These are phyloP conservation scores for Entrophospora sp. DNA, from an alignment of 192 early-diverging fungal genomes.

Conservation along the genomic window DNA sequence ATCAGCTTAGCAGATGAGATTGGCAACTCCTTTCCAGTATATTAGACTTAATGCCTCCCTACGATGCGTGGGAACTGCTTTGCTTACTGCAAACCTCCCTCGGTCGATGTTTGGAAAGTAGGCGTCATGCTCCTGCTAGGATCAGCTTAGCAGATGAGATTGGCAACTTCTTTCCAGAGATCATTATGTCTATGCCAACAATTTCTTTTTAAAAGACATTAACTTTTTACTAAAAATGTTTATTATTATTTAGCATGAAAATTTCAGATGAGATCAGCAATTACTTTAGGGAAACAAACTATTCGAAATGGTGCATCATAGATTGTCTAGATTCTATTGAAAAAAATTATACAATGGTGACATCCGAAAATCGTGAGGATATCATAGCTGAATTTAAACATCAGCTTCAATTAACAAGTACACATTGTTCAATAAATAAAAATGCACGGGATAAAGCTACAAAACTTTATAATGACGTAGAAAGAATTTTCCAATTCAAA, in stretches of 20 bases:
- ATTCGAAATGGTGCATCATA: not conserved
- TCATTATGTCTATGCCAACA: constrained; percentile 5
- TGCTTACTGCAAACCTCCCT: constrained; percentile 6
- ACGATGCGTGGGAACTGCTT: not conserved
- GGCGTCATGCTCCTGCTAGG: not conserved
- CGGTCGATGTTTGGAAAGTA: constrained; percentile 12
- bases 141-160: not conserved
- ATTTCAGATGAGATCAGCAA: not conserved
- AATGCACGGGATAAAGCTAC: not conserved
- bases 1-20: constrained; percentile 2
- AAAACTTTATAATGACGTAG: not conserved
- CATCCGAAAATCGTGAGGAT: not conserved
- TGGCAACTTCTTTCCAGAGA: not conserved
- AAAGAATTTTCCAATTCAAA: not conserved
- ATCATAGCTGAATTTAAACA: constrained; percentile 14
- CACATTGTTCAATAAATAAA: constrained; percentile 9
- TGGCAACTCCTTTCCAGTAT: constrained; percentile 5
- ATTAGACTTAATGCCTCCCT: constrained; percentile 1
- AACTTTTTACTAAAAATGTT: not conserved
- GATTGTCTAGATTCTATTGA: not conserved
- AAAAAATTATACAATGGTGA: not conserved
- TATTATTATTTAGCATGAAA: not conserved
- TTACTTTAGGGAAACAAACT: not conserved
- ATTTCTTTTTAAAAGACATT: not conserved
- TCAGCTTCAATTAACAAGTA: constrained; percentile 7